Conservation (phyloP, 2,329 filamentous ascomycete species). For the Talaromyces sp. region DNA sequence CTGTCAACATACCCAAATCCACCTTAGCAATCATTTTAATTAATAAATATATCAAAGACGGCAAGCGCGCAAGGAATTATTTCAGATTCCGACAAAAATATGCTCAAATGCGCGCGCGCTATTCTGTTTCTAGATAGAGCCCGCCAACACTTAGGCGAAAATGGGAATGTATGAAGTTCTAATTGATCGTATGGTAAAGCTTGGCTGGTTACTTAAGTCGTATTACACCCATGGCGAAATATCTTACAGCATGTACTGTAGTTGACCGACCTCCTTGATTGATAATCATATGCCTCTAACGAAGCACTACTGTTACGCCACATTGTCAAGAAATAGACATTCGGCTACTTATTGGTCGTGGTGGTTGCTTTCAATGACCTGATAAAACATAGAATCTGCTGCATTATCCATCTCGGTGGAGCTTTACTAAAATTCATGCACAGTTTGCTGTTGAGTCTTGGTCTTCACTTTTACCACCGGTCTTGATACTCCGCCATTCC, state of each 20-base stretch:
- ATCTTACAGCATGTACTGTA: not conserved
- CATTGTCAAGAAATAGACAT: not conserved
- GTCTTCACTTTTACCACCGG: slow-evolving; percentile 15
- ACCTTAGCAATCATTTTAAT: not conserved
- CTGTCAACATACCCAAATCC: not conserved
- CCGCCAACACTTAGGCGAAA: not conserved
- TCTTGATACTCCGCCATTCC: slow-evolving; percentile 28
- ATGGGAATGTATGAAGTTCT: not conserved
- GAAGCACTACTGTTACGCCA: not conserved
- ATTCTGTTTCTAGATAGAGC: not conserved
- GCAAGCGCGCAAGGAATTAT: not conserved
- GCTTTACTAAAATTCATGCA: not conserved
- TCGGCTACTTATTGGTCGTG: not conserved
- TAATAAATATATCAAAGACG: not conserved
- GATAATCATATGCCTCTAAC: not conserved
- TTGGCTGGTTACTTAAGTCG: not conserved
- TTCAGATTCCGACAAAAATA: not conserved
- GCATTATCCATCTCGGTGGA: not conserved
- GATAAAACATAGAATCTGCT: not conserved
- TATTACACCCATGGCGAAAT: not conserved
- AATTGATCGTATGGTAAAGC: not conserved
- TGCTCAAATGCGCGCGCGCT: slow-evolving; percentile 6
- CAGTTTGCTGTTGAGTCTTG: slow-evolving; percentile 2
- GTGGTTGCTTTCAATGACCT: not conserved
- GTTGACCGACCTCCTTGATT: not conserved